Evolutionary conservation across 1,284 basidiomycete species (phyloP).

Genomic region (Cystobasidiaceae sp.): DNA sequence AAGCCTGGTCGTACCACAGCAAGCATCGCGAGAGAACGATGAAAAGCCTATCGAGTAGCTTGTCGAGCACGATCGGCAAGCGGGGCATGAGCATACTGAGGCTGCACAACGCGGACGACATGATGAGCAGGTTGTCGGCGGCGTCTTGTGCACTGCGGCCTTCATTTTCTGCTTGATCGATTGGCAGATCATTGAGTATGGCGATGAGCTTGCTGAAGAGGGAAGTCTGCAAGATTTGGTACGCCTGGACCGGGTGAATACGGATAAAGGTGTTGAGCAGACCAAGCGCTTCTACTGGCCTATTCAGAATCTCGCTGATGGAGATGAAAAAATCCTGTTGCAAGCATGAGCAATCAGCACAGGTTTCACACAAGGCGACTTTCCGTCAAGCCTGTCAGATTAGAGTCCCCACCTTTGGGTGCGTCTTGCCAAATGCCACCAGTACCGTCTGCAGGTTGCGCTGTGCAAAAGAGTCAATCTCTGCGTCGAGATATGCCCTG

Average conservation of each 20-base stretch:
- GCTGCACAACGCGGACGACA: background rate
- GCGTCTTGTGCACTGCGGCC: background rate
- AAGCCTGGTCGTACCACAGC: constrained; percentile 12
- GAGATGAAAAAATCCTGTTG: constrained; percentile 18
- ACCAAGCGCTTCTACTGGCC: constrained; percentile 3
- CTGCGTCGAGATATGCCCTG: background rate
- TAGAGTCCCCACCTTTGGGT: constrained; percentile 6
- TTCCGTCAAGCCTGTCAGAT: background rate
- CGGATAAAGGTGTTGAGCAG: constrained; percentile 22
- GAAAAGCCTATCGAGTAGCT: constrained; percentile 22
- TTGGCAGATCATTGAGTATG: constrained; percentile 2
- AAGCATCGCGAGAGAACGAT: constrained; percentile 5
- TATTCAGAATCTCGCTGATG: constrained; percentile 1
- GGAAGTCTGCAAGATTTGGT: constrained; percentile 19
- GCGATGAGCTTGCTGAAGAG: constrained; percentile 21
- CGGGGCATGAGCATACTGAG: constrained; percentile 28
- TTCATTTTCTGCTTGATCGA: background rate
- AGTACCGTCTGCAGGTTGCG: constrained; percentile 15
- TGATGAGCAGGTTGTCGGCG: constrained; percentile 8
- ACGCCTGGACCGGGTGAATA: constrained; percentile 16
- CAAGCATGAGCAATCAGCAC: background rate
- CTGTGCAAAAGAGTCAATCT: constrained; percentile 12
- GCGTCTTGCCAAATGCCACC: constrained; percentile 2
- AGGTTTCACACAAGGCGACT: too few species aligned
- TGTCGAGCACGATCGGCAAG: constrained; percentile 14